Evolutionary conservation across 208 protist genomes (phyloP), one percentile per base, ranked within the genome.

Genomic region (Jaenimonas drosophilae): DNA sequence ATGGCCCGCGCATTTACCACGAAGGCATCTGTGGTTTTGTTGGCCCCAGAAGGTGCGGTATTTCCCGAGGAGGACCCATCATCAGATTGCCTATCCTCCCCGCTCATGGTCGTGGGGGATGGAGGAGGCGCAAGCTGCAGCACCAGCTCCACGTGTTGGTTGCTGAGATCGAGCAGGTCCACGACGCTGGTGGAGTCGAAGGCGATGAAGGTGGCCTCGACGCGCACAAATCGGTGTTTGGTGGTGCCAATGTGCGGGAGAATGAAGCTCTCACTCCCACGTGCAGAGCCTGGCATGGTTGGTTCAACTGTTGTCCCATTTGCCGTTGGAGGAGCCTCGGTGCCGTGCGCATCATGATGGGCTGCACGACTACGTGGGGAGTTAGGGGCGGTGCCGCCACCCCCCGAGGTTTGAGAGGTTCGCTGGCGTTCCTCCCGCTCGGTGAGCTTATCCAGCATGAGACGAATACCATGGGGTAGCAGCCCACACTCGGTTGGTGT

Each of bases 121-220:
- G 70, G 69, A 14, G 62, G 68, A 7, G 69, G 60, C 3, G 64
- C 70, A 14, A 84, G 54, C 25, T 76, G 68, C 44, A 91, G 64
- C 19, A 71, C 67, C n/a, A 87, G 57, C 46, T 81, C 75, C 29
- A 86, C 78, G 24, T 67, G 48, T 29, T 64, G 53, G 54, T 91
- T 91, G 24, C 54, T 57, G n/a, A 91, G 49, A 41, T 91, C 74
- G n/a, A 91, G 56, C 21, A 91, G 64, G 38, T 91, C 82, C 2
- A 87, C 74, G 6, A 87, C 64, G 31, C 49, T 83, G 31, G 50
- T 68, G 19, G 63, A 66, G 53, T 87, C 76, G 39, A 91, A 87
- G 7, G 76, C 82, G 34, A 87, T 70, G 55, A 91, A 91, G 29
- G 71, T 73, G 0, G 70, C 63, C 61, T 91, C 82, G 31, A 80